phyloP scores from a whole-genome alignment of 805 yeast species.

The Wickerhamiella hasegawae region DNA sequence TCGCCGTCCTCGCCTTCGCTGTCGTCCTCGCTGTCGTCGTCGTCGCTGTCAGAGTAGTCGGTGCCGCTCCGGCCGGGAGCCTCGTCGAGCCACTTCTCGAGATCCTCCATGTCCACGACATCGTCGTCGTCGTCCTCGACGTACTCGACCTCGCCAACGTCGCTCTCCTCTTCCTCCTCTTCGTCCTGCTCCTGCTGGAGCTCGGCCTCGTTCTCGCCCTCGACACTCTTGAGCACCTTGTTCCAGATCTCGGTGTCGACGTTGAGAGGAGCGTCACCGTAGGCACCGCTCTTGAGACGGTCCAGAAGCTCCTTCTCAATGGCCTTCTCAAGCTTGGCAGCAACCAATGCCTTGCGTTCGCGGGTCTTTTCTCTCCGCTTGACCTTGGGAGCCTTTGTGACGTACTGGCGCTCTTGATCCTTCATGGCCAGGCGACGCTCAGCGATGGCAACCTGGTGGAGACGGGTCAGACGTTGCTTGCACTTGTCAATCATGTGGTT shows the following conservation, averaged over 20 bases:
- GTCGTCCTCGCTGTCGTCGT: not conserved
- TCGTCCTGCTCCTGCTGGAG: conserved; percentile 32
- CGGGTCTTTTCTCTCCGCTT: conserved; percentile 86
- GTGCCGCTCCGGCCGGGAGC: conserved; percentile 16
- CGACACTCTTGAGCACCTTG: conserved; percentile 68
- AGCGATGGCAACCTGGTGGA: conserved; percentile 89
- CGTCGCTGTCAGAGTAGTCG: not conserved
- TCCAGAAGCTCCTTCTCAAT: conserved; percentile 91
- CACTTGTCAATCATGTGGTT: conserved; percentile 81
- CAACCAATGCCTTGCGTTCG: conserved; percentile 91
- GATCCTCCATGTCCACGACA: conserved; percentile 81
- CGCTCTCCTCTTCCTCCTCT: conserved; percentile 37
- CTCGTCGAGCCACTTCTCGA: conserved; percentile 64
- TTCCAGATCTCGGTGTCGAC: conserved; percentile 95
- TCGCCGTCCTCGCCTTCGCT: not conserved
- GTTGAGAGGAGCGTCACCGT: conserved; percentile 93
- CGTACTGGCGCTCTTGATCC: conserved; percentile 85
- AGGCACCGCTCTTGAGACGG: conserved; percentile 92
- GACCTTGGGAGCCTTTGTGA: conserved; percentile 85
- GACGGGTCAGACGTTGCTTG: conserved; percentile 85
- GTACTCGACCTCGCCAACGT: conserved; percentile 68
- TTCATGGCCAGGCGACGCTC: conserved; percentile 84
- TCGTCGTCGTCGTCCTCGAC: conserved; percentile 67
- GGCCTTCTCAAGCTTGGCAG: conserved; percentile 92
- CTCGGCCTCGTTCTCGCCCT: conserved; percentile 41